Evolutionary conservation across 176 grass and related monocot genomes (phyloP).

Genomic region (Tillandsia fasciculata): DNA sequence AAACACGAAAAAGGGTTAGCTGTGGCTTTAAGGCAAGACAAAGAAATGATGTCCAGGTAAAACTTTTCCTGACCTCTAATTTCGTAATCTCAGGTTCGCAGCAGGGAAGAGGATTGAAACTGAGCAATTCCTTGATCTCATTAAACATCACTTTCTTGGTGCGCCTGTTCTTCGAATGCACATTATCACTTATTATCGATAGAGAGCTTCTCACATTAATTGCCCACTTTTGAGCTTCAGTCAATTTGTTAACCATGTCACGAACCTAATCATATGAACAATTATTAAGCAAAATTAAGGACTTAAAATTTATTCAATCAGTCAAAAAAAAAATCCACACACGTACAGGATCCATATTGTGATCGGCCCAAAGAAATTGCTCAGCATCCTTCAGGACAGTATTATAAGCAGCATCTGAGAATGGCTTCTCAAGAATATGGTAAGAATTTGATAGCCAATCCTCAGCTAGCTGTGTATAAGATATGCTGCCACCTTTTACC

Average conservation of each 20-base stretch:
- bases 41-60: neutral
- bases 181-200: conserved; percentile 44
- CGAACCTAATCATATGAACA: conserved; percentile 41
- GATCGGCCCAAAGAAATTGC: conserved; percentile 87
- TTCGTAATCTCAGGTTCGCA: conserved; percentile 36
- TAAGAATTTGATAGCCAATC: conserved; percentile 65
- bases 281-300: neutral
- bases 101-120: conserved; percentile 33
- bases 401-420: conserved; percentile 41
- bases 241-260: conserved; percentile 49
- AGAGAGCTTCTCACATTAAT: conserved; percentile 36
- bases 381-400: conserved; percentile 57
- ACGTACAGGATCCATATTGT: conserved; percentile 80
- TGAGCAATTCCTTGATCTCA: conserved; percentile 58
- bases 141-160: conserved; percentile 49
- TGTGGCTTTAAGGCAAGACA: conserved; percentile 10
- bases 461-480: conserved; percentile 62
- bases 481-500: conserved; percentile 44
- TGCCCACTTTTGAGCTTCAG: conserved; percentile 53
- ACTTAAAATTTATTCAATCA: neutral
- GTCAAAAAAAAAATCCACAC: conserved; percentile 3
- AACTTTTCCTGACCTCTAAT: conserved; percentile 50
- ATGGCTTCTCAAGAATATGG: conserved; percentile 62
- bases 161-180: conserved; percentile 20
- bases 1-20: conserved; percentile 22